A percentile compares a stretch with the other conserved stretches of the same genome.
phyloP scores from a whole-genome alignment of 768 basidiomycete genomes.

The Phlebiopsis flavidoalba region DNA sequence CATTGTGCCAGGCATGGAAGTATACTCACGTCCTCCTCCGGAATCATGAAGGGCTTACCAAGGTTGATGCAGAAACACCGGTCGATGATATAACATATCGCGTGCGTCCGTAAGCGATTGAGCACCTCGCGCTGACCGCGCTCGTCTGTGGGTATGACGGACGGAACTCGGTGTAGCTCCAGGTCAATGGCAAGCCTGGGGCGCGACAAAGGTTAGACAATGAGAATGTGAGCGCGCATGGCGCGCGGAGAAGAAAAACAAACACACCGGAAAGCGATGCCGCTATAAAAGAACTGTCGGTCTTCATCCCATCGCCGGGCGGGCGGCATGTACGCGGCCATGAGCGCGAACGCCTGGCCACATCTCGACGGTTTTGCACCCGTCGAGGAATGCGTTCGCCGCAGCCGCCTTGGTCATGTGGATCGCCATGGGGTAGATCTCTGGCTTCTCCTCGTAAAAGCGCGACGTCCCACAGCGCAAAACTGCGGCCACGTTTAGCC shows the following conservation, averaged over 20 bases:
- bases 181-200: conserved; percentile 70
- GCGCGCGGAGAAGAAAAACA: neutral
- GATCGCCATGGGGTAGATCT: conserved; percentile 52
- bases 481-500: conserved; percentile 32
- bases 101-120: conserved; percentile 71
- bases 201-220: neutral
- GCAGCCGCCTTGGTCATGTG: conserved; percentile 61
- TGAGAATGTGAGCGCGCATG: neutral
- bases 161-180: conserved; percentile 51
- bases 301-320: conserved; percentile 67
- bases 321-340: conserved; percentile 58
- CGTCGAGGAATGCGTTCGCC: conserved; percentile 53
- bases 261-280: conserved; percentile 58
- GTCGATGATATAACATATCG: conserved; percentile 73
- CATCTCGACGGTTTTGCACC: conserved; percentile 65
- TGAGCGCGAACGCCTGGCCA: conserved; percentile 72
- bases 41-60: conserved; percentile 66
- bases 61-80: conserved; percentile 71
- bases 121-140: conserved; percentile 60
- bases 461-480: conserved; percentile 69
- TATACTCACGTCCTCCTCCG: conserved; percentile 56
- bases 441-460: conserved; percentile 51
- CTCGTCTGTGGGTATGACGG: conserved; percentile 36
- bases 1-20: neutral
- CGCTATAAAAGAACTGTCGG: conserved; percentile 67